Evolutionary conservation across 2,329 filamentous ascomycete species (phyloP), one percentile per base, ranked within the genome.

Genomic region (Gyromitra esculenta): DNA sequence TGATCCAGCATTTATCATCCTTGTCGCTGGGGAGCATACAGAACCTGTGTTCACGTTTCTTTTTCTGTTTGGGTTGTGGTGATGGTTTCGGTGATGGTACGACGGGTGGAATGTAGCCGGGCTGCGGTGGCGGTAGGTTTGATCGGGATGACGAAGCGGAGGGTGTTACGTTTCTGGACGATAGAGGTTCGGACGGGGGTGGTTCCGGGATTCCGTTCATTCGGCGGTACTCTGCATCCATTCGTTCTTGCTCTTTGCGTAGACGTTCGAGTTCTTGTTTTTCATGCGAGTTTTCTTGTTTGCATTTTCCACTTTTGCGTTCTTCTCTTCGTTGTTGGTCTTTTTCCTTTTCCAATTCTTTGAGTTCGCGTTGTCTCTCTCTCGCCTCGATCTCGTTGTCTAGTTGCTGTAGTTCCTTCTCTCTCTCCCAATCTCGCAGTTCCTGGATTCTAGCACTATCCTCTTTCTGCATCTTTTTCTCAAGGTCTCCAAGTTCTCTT

Each of bases 1-100:
- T 87, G 0, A 94, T 85, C 94, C 94, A 97, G 15, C 90, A 88
- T 3, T 87, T 85, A 82, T 97, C 93, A 73, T 85, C 86, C 21
- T 85, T 83, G 66, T 87, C 85, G 64, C 85, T 86, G 0, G 91
- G 93, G 1, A 95, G 84, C 80, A 90, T 89, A 84, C 93, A 96
- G 83, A 97, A 97, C 81, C 92, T 95, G 75, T 89, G 88, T 65
- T 91, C 86, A 75, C 81, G 68, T 79, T 84, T 85, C 41, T 82
- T 81, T 63, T 81, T 80, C 72, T 81, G 39, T 7, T 48, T 50
- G 1, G 25, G 43, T 3, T 50, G 25, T 11, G 50, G 76, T 1
- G 76, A 54, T 5, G 43, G 56, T 54, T 59, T 5, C 75, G 73
- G 31, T 0, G 31, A 37, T n/a, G 54, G 37, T n/a, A 75, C 21